Conservation (phyloP, 495 filamentous ascomycete genomes). For the Hapsidospora chrysogenum region DNA sequence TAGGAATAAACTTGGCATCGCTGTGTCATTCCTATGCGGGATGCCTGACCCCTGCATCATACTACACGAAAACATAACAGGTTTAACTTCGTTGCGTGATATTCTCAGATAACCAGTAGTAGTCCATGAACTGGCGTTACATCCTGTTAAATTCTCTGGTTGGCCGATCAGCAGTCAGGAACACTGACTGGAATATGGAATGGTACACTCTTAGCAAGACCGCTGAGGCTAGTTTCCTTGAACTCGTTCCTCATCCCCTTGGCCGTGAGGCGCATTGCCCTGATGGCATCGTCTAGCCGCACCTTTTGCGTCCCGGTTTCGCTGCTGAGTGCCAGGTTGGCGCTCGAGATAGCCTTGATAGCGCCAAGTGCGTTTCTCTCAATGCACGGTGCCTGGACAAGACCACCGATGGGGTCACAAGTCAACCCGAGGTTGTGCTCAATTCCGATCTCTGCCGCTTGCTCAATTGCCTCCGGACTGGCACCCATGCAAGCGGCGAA, state of each 20-base stretch:
- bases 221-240: constrained; percentile 20
- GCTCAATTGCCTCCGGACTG: constrained; percentile 17
- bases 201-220: constrained; percentile 16
- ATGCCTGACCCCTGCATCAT: too few species aligned
- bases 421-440: constrained; percentile 19
- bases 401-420: constrained; percentile 16
- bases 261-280: constrained; percentile 17
- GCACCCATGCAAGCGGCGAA: constrained; percentile 20
- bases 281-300: constrained; percentile 17
- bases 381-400: constrained; percentile 19
- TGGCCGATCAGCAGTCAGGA: constrained; percentile 19
- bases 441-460: constrained; percentile 19
- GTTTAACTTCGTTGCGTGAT: too few species aligned
- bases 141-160: too few species aligned
- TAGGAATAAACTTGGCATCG: too few species aligned
- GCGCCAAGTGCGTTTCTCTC: constrained; percentile 19
- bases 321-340: constrained; percentile 17
- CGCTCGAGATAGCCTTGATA: constrained; percentile 19
- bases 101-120: too few species aligned
- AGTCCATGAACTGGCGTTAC: too few species aligned
- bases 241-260: constrained; percentile 20
- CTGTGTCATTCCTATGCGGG: too few species aligned
- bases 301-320: constrained; percentile 14
- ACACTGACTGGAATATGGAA: constrained; percentile 18
- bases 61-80: too few species aligned